Percentiles rank a stretch among this genome's conserved stretches.
Conservation (phyloP, 257 asterid species). For the Salvia hispanica region DNA sequence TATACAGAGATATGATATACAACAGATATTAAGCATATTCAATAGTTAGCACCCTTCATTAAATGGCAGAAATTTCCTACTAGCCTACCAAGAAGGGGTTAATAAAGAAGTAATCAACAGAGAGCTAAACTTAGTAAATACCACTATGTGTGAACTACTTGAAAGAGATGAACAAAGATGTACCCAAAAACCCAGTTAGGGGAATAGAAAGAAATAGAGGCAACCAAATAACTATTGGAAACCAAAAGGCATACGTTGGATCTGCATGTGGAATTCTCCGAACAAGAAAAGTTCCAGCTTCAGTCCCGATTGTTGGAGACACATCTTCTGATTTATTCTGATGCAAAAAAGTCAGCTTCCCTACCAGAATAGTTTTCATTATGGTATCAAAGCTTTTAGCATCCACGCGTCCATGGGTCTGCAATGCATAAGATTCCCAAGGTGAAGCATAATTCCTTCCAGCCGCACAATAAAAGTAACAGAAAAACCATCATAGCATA, state of each 20-base stretch:
- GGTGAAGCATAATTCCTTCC: constrained; percentile 2
- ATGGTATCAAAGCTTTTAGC: constrained; percentile 44
- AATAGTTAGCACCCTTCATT: constrained; percentile 1
- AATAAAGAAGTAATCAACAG: constrained; percentile 1
- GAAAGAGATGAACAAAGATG: not conserved
- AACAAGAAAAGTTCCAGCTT: constrained; percentile 84
- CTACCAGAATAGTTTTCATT: constrained; percentile 56
- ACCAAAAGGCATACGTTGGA: constrained; percentile 55
- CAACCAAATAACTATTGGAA: constrained; percentile 20
- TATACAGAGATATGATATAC: too few relatives aligned
- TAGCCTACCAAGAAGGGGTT: not conserved
- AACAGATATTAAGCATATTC: not conserved
- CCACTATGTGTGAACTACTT: not conserved
- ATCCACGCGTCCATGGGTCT: constrained; percentile 52
- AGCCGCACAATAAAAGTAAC: not conserved
- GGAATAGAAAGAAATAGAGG: constrained; percentile 15
- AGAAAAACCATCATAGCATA: not conserved
- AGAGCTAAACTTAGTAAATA: not conserved
- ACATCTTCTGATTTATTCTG: constrained; percentile 73
- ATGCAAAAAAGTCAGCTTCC: constrained; percentile 72
- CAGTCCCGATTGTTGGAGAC: constrained; percentile 66
- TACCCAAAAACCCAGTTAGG: constrained; percentile 3
- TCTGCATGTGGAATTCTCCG: constrained; percentile 67
- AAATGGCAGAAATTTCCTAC: not conserved
- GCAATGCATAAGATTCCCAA: constrained; percentile 31